Base-by-base conservation (phyloP, 805 yeast genomes). In the Spathaspora girioi region DNA sequence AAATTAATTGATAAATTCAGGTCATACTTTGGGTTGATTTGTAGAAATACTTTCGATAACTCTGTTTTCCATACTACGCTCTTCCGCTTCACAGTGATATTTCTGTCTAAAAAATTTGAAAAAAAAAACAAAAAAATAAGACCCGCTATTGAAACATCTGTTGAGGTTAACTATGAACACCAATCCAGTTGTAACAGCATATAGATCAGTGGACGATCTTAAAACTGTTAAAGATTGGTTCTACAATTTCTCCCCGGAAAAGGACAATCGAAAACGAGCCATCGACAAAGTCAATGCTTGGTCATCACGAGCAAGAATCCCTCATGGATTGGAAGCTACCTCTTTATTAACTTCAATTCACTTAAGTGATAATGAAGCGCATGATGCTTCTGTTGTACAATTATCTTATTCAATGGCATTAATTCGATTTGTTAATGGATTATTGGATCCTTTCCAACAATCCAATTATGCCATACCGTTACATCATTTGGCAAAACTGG, bases 391-490 rank as follows among this genome's bases (percentile, higher is more conserved):
- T n/a, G 55, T 72, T 0, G 59, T 81, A 2, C 77, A 82, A 54
- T 59, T 83, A 54, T 73, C 84, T 5, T 88, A 87, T 62, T 71
- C 91, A 0, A 84, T 87, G 88, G 81, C 90, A 0, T 60, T 92
- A 11, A 84, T 90, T 26, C 73, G 96, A 52, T 90, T 93, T 69
- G 97, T 94, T 23, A 94, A 94, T 66, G 98, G 97, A 2, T 66
- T 90, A 3, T 67, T 94, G 38, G 99, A 94, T 65, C 94, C 96
- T 0, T 79, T 79, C 46, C 99, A 94, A 66, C 88, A 84, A 59
- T 81, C 91, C 1, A 80, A 77, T 43, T 85, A 71, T 62, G 97
- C 97, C 0, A 79, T 87, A 14, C 92, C 97, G 5, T 69, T 94
- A 58, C 86, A 87, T 55, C 76, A 77, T 5, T 68, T 94, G 20